Evolutionary conservation across 2,329 filamentous ascomycete genomes (phyloP).

Genomic region (Ambrosiella cleistominuta): DNA sequence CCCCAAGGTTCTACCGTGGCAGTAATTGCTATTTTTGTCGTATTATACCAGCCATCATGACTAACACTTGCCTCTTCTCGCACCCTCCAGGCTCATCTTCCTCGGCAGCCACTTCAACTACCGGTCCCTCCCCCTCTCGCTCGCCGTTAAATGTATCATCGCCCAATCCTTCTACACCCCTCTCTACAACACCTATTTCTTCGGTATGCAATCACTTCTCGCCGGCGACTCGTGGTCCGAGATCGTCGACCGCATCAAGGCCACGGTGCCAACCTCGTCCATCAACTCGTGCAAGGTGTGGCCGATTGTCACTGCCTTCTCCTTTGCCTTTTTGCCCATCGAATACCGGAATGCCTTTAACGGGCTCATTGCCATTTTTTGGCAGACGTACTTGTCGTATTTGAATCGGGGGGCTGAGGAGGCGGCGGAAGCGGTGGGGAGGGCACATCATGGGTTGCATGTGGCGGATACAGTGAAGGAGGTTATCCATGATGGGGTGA

Average conservation of each 20-base stretch:
- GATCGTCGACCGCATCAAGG: conserved; percentile 50
- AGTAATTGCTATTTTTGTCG: not conserved
- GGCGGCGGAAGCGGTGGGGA: conserved; percentile 15
- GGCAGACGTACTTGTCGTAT: conserved; percentile 81
- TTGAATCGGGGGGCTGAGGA: conserved; percentile 58
- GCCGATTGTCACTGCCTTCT: conserved; percentile 75
- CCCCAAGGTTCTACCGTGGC: not conserved
- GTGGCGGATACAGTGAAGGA: not conserved
- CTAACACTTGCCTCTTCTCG: too few relatives aligned
- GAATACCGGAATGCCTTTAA: conserved; percentile 69
- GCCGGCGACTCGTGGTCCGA: conserved; percentile 48
- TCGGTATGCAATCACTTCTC: conserved; percentile 60
- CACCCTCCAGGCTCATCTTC: conserved; percentile 49
- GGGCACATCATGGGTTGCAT: not conserved
- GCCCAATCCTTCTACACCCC: conserved; percentile 73
- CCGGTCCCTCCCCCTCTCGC: conserved; percentile 48
- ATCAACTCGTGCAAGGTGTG: conserved; percentile 72
- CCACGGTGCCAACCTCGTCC: conserved; percentile 60
- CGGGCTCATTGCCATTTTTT: conserved; percentile 64
- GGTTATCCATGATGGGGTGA: not conserved
- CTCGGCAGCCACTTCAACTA: conserved; percentile 75
- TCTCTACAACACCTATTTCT: conserved; percentile 68
- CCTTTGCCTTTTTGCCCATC: conserved; percentile 64
- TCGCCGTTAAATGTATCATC: conserved; percentile 59
- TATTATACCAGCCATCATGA: not conserved